A percentile compares a stretch with the other conserved stretches of the same genome.
Evolutionary conservation across 208 protist species (phyloP).

Genomic region (Acanthamoeba quina): DNA sequence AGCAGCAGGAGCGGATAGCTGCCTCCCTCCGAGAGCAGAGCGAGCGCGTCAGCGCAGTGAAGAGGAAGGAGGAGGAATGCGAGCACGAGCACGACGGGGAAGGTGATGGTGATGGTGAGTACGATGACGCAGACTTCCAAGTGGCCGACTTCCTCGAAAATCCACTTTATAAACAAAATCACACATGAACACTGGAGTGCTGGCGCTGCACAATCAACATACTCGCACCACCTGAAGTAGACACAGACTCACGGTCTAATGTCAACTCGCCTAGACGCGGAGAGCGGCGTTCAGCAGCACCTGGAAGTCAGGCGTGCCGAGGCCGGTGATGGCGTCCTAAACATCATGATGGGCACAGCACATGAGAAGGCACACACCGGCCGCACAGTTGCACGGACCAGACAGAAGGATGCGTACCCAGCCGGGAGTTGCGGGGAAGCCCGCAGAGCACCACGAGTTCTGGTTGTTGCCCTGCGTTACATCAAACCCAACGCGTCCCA

Average conservation of each 20-base stretch:
- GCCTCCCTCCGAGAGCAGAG: neutral
- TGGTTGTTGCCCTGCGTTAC: conserved; percentile 68
- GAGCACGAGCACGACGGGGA: neutral
- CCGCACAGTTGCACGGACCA: neutral
- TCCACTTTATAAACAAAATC: conserved; percentile 55
- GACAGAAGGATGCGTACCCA: neutral
- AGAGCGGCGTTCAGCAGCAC: conserved; percentile 47
- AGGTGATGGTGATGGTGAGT: neutral
- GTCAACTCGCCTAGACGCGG: neutral
- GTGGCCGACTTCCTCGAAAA: conserved; percentile 35
- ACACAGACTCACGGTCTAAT: too few species aligned
- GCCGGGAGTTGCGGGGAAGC: conserved; percentile 15
- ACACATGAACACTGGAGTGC: neutral
- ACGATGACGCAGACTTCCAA: neutral
- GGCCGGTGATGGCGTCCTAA: conserved; percentile 72
- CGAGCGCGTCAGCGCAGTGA: neutral
- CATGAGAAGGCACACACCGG: neutral
- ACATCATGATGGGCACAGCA: neutral
- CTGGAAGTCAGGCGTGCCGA: conserved; percentile 74
- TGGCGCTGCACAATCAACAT: neutral
- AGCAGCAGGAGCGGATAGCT: neutral
- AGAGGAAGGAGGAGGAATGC: neutral
- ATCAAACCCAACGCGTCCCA: neutral
- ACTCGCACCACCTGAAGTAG: too few species aligned
- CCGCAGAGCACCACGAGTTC: conserved; percentile 13